Percentiles rank a stretch among this genome's conserved stretches.
Conservation (phyloP, 2,329 filamentous ascomycete species). For the Penicillium brevicompactum region DNA sequence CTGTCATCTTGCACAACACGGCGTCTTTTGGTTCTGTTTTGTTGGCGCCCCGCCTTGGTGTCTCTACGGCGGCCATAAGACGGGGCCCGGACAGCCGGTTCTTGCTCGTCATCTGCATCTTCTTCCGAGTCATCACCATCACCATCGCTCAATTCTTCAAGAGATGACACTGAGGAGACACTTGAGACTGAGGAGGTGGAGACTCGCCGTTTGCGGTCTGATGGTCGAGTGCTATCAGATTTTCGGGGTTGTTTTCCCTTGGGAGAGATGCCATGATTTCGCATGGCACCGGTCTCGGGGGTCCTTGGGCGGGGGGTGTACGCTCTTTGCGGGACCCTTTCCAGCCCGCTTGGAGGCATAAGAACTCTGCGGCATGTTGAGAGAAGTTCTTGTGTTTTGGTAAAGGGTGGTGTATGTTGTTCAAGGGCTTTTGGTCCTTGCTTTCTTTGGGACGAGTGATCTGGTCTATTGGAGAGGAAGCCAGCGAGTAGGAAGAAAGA, state of each 20-base stretch:
- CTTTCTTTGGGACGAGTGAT: background rate
- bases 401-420: background rate
- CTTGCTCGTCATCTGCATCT: slow-evolving; percentile 47
- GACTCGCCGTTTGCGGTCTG: slow-evolving; percentile 38
- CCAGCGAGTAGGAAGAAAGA: background rate
- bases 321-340: slow-evolving; percentile 29
- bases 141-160: slow-evolving; percentile 38
- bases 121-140: slow-evolving; percentile 42
- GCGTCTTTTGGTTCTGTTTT: slow-evolving; percentile 35
- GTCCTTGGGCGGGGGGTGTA: slow-evolving; percentile 24
- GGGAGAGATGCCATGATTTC: slow-evolving; percentile 24
- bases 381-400: background rate
- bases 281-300: slow-evolving; percentile 24
- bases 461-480: background rate
- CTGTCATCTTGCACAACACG: slow-evolving; percentile 37
- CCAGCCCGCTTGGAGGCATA: slow-evolving; percentile 32
- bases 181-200: slow-evolving; percentile 41
- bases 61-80: slow-evolving; percentile 42
- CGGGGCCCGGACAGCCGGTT: slow-evolving; percentile 45
- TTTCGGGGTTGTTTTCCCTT: slow-evolving; percentile 29
- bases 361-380: slow-evolving; percentile 28
- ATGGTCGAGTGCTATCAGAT: slow-evolving; percentile 26
- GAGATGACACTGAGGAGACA: slow-evolving; percentile 40
- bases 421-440: slow-evolving; percentile 4
- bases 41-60: slow-evolving; percentile 45